Evolutionary conservation across 2,329 filamentous ascomycete genomes (phyloP), one percentile per base, ranked within the genome.

Genomic region (Trichoderma sp.): DNA sequence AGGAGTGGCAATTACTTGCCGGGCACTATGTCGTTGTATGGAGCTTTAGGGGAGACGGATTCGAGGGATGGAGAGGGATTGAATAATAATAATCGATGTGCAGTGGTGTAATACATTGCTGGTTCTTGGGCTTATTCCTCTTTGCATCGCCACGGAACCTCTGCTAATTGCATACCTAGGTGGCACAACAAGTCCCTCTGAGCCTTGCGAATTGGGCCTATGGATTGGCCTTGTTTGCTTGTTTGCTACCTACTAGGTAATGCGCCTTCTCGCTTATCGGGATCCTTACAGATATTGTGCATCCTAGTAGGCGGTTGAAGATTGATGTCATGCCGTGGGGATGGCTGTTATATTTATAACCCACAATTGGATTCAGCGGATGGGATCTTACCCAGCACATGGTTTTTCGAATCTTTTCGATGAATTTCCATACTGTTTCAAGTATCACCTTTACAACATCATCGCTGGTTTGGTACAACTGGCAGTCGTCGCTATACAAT

Each of bases 1-100:
- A 99, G 79, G 95, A 99, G 80, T 97, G 95, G 91, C 85, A 90
- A 74, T 79, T 99, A 72, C 79, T 99, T 73, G 92, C 93, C 1
- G 87, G 86, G 71, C 95, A 99, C 82, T 99, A 99, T 75, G 89
- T 94, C 71, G 86, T 99, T 52, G 89, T 89, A 4, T 98, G 94
- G 94, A 95, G 90, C 1, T 96, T 91, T 87, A 89, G 87, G 37
- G 76, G 74, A n/a, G 37, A 50, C 4, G 67, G 67, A 2, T 64
- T 59, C 19, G 64, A 34, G 32, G 52, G 27, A n/a, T 76, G 74
- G 75, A 54, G 60, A 5, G 70, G 59, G 2, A 61, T 69, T 0
- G 57, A 48, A 12, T 70, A 67, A 7, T 8, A 60, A 27, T n/a
- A 22, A 29, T 52, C 27, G 10, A 9, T 10, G 42, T 48, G n/a